A percentile compares a stretch with the other conserved stretches of the same genome.
phyloP scores from a whole-genome alignment of 352 stramenopile genomes.

The Pythium myriotylum region DNA sequence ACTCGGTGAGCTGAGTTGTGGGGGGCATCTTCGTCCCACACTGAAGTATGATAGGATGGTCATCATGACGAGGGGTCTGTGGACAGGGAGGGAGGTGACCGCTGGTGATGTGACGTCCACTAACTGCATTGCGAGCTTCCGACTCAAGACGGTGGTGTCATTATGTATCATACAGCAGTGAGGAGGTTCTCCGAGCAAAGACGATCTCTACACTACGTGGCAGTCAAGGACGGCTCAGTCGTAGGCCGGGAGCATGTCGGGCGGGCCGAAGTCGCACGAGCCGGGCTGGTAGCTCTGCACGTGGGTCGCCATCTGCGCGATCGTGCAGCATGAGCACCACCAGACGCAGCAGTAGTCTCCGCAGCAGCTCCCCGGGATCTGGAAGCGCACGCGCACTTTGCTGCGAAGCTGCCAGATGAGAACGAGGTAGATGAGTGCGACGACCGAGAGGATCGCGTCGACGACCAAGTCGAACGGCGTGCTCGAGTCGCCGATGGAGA shows the following conservation, averaged over 20 bases:
- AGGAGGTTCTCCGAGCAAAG: no score
- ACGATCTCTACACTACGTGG: no score
- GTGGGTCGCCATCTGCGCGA: slow-evolving; percentile 62
- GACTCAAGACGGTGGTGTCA: no score
- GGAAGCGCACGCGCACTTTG: slow-evolving; percentile 40
- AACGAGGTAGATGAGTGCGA: slow-evolving; percentile 9
- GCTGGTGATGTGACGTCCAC: no score
- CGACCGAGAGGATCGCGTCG: neutral
- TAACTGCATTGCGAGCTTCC: no score
- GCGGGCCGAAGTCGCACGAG: slow-evolving; percentile 37
- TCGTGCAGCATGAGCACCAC: slow-evolving; percentile 48
- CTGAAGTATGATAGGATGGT: no score
- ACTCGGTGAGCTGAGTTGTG: no score
- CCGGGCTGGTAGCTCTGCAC: slow-evolving; percentile 57
- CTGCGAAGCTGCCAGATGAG: slow-evolving; percentile 38
- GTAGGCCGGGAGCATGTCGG: slow-evolving; percentile 40
- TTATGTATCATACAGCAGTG: no score
- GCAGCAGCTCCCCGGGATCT: slow-evolving; percentile 39
- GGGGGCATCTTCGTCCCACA: no score
- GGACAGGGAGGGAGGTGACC: no score
- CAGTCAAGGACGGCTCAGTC: slow-evolving; percentile 1
- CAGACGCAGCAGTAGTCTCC: slow-evolving; percentile 37
- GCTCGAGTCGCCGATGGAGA: neutral
- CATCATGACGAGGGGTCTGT: no score
- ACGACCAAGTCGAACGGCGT: neutral